A percentile compares a stretch with the other conserved stretches of the same genome.
These are phyloP conservation scores for Eruca vesicaria DNA, from an alignment of 441 rosid species.

Conservation along the genomic window DNA sequence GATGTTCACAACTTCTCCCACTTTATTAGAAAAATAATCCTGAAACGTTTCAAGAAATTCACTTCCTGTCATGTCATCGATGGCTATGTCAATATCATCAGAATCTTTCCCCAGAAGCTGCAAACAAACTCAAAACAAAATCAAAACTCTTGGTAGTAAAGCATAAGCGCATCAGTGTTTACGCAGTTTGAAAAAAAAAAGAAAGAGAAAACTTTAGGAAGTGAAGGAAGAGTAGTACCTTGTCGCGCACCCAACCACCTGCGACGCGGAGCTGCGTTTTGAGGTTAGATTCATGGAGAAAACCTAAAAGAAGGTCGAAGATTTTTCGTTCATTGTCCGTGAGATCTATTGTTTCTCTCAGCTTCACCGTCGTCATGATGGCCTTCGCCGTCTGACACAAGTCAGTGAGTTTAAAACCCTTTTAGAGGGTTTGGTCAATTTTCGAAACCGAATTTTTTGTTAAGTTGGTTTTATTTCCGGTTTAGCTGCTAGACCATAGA, in stretches of 20 bases:
- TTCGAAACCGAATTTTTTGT: too few species aligned
- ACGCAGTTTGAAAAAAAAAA: background rate
- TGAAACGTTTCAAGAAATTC: constrained; percentile 70
- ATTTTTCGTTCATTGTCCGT: constrained; percentile 61
- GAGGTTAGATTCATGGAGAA: constrained; percentile 59
- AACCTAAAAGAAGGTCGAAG: constrained; percentile 60
- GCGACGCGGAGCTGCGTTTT: constrained; percentile 87
- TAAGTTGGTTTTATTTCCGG: too few species aligned
- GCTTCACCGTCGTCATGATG: constrained; percentile 18
- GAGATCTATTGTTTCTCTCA: constrained; percentile 60
- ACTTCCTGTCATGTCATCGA: constrained; percentile 81
- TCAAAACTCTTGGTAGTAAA: background rate
- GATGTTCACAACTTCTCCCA: constrained; percentile 30
- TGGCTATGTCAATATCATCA: constrained; percentile 88
- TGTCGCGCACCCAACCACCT: constrained; percentile 99
- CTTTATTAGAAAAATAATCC: constrained; percentile 25
- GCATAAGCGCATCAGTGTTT: too few species aligned
- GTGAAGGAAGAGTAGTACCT: constrained; percentile 41
- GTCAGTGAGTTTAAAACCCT: background rate
- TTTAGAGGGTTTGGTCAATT: too few species aligned
- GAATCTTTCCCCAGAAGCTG: constrained; percentile 85
- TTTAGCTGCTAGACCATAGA: background rate
- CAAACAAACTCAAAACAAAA: constrained; percentile 23
- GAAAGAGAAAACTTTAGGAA: background rate
- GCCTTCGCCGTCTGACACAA: background rate